Conservation (phyloP, 371 early-diverging fungal genomes). For the Vittaforma corneae region DNA sequence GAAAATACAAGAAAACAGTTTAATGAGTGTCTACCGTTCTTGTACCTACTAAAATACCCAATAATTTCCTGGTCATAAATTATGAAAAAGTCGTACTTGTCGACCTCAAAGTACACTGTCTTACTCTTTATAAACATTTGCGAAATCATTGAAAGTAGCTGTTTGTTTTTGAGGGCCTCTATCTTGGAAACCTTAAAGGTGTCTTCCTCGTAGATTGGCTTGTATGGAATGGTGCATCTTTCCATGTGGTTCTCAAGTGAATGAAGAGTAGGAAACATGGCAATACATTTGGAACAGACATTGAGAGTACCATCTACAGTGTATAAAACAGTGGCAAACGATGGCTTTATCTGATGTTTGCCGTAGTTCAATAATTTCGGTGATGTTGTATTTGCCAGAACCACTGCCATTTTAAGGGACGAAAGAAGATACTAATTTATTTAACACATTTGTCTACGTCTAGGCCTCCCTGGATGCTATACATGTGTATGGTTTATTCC, state of each 20-base stretch:
- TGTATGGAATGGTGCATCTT: background rate
- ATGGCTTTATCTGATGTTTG: background rate
- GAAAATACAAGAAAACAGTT: conserved; percentile 57
- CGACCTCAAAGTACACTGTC: conserved; percentile 54
- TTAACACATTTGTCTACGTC: too few relatives aligned
- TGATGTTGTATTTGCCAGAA: background rate
- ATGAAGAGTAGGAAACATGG: background rate
- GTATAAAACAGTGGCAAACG: background rate
- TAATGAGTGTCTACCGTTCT: conserved; percentile 39
- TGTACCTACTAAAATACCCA: conserved; percentile 54
- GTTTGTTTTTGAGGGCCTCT: background rate
- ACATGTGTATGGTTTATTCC: too few relatives aligned
- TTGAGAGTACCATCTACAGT: conserved; percentile 4
- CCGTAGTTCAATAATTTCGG: conserved; percentile 12
- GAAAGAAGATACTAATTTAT: too few relatives aligned
- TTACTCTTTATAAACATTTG: conserved; percentile 52
- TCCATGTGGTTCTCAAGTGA: conserved; percentile 6
- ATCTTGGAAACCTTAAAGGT: conserved; percentile 5
- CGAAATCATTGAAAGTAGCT: conserved; percentile 33
- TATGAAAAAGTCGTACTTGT: conserved; percentile 53
- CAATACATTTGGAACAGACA: conserved; percentile 18
- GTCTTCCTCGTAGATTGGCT: conserved; percentile 8
- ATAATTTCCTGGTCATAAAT: conserved; percentile 28
- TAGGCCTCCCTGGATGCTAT: too few relatives aligned
- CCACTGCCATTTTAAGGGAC: background rate